Conservation (phyloP, 1,284 basidiomycete species). For the Moesziomyces parantarcticus region DNA sequence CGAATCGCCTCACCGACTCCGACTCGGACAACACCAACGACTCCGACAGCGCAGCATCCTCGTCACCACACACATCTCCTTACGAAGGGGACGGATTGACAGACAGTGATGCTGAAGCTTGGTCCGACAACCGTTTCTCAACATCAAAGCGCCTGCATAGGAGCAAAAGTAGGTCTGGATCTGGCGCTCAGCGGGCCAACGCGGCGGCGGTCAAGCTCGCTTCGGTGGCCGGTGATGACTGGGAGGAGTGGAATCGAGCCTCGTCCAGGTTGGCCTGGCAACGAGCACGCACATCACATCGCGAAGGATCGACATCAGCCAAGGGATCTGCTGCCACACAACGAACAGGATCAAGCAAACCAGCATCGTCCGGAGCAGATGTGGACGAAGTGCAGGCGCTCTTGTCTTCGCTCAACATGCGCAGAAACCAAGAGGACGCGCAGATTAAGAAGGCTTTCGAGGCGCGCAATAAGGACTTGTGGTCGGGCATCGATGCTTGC, state of each 20-base stretch:
- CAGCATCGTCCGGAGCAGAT: slow-evolving; percentile 15
- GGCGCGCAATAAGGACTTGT: slow-evolving; percentile 56
- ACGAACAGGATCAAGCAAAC: slow-evolving; percentile 9
- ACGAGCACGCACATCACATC: slow-evolving; percentile 11
- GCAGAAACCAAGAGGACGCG: slow-evolving; percentile 49
- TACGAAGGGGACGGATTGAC: slow-evolving; percentile 18
- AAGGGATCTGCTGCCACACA: slow-evolving; percentile 2
- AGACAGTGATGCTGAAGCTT: slow-evolving; percentile 50
- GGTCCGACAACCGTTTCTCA: slow-evolving; percentile 16
- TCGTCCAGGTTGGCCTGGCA: slow-evolving; percentile 25
- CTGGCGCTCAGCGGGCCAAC: slow-evolving; percentile 1
- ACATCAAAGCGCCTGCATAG: background rate
- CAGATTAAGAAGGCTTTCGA: slow-evolving; percentile 58
- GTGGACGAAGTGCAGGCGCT: slow-evolving; percentile 56
- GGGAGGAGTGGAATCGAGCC: slow-evolving; percentile 50
- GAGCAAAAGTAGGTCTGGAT: background rate
- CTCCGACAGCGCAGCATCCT: slow-evolving; percentile 14
- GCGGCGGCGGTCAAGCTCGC: slow-evolving; percentile 18
- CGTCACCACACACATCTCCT: slow-evolving; percentile 33
- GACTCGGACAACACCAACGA: slow-evolving; percentile 12
- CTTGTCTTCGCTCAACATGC: slow-evolving; percentile 52
- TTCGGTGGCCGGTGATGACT: slow-evolving; percentile 30
- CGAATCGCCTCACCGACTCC: slow-evolving; percentile 4
- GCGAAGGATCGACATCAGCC: slow-evolving; percentile 1
- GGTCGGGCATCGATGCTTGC: slow-evolving; percentile 61